Percentiles rank a stretch among this genome's conserved stretches.
Conservation (phyloP, 805 yeast species). For the Pichia nanzhaoensis region DNA sequence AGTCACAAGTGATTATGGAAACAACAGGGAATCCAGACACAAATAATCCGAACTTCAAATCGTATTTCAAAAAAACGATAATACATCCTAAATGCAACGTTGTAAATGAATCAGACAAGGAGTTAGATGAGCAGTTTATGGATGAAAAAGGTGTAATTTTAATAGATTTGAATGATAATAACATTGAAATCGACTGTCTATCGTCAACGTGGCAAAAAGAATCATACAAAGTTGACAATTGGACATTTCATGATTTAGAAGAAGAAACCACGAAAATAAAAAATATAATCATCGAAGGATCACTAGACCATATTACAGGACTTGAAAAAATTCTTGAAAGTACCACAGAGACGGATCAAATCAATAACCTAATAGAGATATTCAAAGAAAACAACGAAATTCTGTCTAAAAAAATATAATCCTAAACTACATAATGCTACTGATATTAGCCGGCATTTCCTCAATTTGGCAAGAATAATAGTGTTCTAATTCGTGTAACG, state of each 20-base stretch:
- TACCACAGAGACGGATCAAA: background rate
- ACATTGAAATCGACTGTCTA: slow-evolving; percentile 6
- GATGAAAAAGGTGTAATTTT: background rate
- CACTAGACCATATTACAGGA: background rate
- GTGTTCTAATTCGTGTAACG: slow-evolving; percentile 79
- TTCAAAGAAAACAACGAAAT: slow-evolving; percentile 9
- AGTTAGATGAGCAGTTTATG: slow-evolving; percentile 2
- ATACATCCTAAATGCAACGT: slow-evolving; percentile 2
- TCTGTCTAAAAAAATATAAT: background rate
- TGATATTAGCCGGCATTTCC: slow-evolving; percentile 73
- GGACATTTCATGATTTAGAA: slow-evolving; percentile 12
- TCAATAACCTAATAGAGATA: background rate
- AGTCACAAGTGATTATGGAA: background rate
- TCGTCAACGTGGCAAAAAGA: slow-evolving; percentile 13
- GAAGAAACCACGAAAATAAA: background rate
- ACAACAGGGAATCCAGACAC: background rate
- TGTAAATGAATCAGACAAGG: background rate
- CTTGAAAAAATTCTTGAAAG: background rate
- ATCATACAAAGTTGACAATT: slow-evolving; percentile 2
- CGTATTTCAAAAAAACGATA: background rate
- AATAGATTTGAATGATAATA: background rate
- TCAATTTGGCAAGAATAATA: slow-evolving; percentile 85
- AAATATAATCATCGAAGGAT: slow-evolving; percentile 6
- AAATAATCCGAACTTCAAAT: too few species aligned
- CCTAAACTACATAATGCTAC: slow-evolving; percentile 18